Conservation (phyloP, 2,329 filamentous ascomycete genomes). For the Tricladium varicosporioides region DNA sequence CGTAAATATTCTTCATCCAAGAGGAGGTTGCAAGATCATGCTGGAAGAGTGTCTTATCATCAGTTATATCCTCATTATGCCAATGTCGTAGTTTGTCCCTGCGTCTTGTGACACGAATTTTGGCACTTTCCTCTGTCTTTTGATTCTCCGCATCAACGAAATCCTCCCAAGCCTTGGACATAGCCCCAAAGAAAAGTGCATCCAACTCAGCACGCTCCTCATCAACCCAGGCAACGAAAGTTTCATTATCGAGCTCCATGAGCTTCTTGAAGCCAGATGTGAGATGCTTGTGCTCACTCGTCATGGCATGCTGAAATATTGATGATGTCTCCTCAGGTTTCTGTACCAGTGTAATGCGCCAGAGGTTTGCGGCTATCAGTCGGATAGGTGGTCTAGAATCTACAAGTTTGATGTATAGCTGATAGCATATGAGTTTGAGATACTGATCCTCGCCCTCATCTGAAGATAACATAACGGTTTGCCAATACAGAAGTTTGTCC, state of each 20-base stretch:
- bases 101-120: conserved; percentile 67
- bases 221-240: conserved; percentile 87
- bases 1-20: conserved; percentile 95
- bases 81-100: conserved; percentile 81
- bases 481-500: conserved; percentile 90
- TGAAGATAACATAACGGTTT: conserved; percentile 80
- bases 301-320: conserved; percentile 70
- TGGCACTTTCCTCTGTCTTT: conserved; percentile 73
- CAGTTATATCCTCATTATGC: conserved; percentile 66
- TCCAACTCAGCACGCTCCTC: conserved; percentile 77
- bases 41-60: conserved; percentile 71
- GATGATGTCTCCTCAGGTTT: conserved; percentile 79
- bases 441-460: conserved; percentile 78
- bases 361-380: conserved; percentile 75
- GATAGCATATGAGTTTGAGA: conserved; percentile 84
- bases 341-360: conserved; percentile 90
- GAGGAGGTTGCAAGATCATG: conserved; percentile 85
- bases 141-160: conserved; percentile 83
- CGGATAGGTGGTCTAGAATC: conserved; percentile 67
- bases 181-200: conserved; percentile 73
- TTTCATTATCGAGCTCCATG: conserved; percentile 83
- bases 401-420: conserved; percentile 86
- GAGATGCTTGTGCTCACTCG: conserved; percentile 68
- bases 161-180: conserved; percentile 83
- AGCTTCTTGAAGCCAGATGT: conserved; percentile 78